Conservation (phyloP, 768 basidiomycete species). For the Tricholoma saponaceum region DNA sequence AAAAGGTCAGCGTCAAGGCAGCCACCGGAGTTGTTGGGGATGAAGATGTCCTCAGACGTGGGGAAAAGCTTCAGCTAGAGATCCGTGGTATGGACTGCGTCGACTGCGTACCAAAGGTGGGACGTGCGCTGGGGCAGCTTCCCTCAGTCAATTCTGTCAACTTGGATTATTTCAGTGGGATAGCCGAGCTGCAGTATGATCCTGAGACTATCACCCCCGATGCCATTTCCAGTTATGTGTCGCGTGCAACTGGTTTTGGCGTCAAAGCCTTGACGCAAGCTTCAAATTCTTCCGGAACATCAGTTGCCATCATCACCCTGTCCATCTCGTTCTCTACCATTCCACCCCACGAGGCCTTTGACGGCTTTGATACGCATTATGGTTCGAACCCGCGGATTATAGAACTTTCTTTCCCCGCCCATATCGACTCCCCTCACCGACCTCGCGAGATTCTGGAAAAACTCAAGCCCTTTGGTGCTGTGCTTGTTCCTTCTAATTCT, state of each 20-base stretch:
- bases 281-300: not conserved
- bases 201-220: slow-evolving; percentile 12
- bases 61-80: slow-evolving; percentile 15
- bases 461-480: slow-evolving; percentile 16
- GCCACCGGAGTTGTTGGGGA: not conserved
- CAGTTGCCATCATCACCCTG: not conserved
- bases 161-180: slow-evolving; percentile 11
- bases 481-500: slow-evolving; percentile 3
- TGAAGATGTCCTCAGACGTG: not conserved
- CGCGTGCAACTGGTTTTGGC: slow-evolving; percentile 17
- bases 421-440: slow-evolving; percentile 2
- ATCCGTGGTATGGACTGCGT: slow-evolving; percentile 20
- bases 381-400: slow-evolving; percentile 5
- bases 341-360: slow-evolving; percentile 4
- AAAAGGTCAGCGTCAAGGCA: not conserved
- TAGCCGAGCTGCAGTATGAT: slow-evolving; percentile 13
- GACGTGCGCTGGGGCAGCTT: slow-evolving; percentile 13
- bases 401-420: slow-evolving; percentile 12
- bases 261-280: slow-evolving; percentile 13
- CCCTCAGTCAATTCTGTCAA: slow-evolving; percentile 13
- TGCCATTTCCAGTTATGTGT: slow-evolving; percentile 14
- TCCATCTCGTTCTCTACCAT: slow-evolving; percentile 1
- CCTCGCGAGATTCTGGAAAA: slow-evolving; percentile 29
- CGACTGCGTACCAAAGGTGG: slow-evolving; percentile 14
- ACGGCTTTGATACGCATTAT: slow-evolving; percentile 6